phyloP scores from a whole-genome alignment of 345 rosid species.

The Brassica cretica region DNA sequence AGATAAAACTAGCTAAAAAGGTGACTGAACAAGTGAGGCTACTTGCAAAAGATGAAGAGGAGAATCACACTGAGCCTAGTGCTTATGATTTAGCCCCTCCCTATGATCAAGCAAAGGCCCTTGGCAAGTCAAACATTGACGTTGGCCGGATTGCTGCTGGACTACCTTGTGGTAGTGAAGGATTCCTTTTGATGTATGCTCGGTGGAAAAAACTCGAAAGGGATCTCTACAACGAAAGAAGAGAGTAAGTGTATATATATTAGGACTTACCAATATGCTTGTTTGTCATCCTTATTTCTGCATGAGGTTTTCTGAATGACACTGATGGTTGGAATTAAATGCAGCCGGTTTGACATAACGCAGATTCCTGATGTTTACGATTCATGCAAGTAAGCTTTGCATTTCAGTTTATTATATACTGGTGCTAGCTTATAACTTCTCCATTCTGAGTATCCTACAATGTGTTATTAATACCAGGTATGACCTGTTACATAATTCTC shows the following conservation, averaged over 20 bases:
- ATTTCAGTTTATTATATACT: conserved; percentile 7
- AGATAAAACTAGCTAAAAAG: conserved; percentile 85
- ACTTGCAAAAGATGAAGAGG: conserved; percentile 92
- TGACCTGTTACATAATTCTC: conserved; percentile 95
- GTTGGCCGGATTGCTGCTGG: conserved; percentile 98
- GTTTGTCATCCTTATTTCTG: conserved; percentile 4
- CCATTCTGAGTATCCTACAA: conserved; percentile 11
- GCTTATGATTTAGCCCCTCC: conserved; percentile 70
- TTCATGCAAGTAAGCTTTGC: conserved; percentile 93
- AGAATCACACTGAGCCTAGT: conserved; percentile 67
- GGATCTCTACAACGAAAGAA: conserved; percentile 95
- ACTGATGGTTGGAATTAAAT: conserved; percentile 42
- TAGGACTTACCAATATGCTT: background rate
- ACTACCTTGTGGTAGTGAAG: conserved; percentile 98
- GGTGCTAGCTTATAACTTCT: background rate
- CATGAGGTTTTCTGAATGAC: background rate
- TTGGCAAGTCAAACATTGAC: conserved; percentile 95
- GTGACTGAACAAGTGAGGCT: conserved; percentile 91
- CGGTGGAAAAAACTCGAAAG: conserved; percentile 99
- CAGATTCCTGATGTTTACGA: conserved; percentile 99
- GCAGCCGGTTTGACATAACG: conserved; percentile 94
- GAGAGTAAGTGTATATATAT: conserved; percentile 60
- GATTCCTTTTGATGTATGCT: conserved; percentile 97
- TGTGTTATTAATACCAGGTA: conserved; percentile 52
- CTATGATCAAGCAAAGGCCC: conserved; percentile 99